Evolutionary conservation across 495 filamentous ascomycete species (phyloP).

Genomic region (Daldinia childiae): DNA sequence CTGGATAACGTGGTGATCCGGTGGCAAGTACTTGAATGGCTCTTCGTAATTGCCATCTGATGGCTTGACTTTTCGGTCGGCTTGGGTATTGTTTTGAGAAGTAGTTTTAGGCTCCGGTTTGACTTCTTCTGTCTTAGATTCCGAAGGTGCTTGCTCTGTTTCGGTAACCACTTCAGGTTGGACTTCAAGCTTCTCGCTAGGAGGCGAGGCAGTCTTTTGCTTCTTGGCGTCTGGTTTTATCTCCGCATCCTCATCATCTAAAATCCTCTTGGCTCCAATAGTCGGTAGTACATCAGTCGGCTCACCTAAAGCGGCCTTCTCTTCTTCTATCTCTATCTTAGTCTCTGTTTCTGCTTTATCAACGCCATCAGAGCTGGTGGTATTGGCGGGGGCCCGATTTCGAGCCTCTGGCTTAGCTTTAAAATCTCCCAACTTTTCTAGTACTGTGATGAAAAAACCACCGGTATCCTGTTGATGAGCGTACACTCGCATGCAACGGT

Average conservation of each 20-base stretch:
- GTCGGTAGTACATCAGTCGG: slow-evolving; percentile 47
- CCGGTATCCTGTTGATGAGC: slow-evolving; percentile 95
- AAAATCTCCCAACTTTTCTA: slow-evolving; percentile 92
- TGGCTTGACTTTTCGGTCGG: slow-evolving; percentile 40
- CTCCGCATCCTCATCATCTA: slow-evolving; percentile 45
- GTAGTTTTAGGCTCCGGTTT: slow-evolving; percentile 29
- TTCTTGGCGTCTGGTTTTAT: slow-evolving; percentile 41
- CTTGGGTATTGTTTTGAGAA: slow-evolving; percentile 24
- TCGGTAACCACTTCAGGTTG: slow-evolving; percentile 22
- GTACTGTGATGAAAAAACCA: slow-evolving; percentile 94
- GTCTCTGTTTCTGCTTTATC: slow-evolving; percentile 48
- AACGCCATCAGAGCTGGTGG: slow-evolving; percentile 43
- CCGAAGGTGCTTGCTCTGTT: slow-evolving; percentile 23
- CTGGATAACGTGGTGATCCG: slow-evolving; percentile 75
- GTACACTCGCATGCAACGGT: slow-evolving; percentile 92
- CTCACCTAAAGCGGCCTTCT: slow-evolving; percentile 45
- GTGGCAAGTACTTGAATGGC: slow-evolving; percentile 86
- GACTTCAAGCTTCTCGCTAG: slow-evolving; percentile 28
- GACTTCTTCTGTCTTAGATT: slow-evolving; percentile 20
- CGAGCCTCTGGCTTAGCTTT: slow-evolving; percentile 80
- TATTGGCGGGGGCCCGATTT: slow-evolving; percentile 54
- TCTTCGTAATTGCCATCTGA: slow-evolving; percentile 68
- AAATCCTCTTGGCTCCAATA: slow-evolving; percentile 44
- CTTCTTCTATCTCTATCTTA: slow-evolving; percentile 53
- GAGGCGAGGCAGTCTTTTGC: slow-evolving; percentile 39